Evolutionary conservation across 192 early-diverging fungal genomes (phyloP), one percentile per base, ranked within the genome.

Genomic region (Backusella westeae): DNA sequence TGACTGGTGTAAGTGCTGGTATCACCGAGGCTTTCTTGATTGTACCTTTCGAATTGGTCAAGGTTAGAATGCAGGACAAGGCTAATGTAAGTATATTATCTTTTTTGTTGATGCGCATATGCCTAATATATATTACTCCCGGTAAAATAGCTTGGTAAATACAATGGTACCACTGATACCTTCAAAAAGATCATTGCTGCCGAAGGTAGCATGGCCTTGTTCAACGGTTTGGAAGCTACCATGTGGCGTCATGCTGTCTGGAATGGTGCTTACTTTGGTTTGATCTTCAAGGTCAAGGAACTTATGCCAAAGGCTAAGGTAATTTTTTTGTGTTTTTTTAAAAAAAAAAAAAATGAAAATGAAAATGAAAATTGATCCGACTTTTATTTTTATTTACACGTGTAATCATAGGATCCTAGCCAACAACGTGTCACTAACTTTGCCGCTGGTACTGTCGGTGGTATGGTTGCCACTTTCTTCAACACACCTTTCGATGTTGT

Each of bases 211-310:
- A 75, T 91, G 72, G 97, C 94, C 14, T 90, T 99, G 82, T 95
- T 87, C 84, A 95, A 93, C 35, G 97, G 97, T 14, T 83, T 97
- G 53, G 97, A 99, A 82, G 93, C 96, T 34, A 99, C 97, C 7
- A 81, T 97, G 46, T 95, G 94, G 92, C 90, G 97, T 63, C 97
- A 99, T 78, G 96, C 93, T 42, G 80, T 91, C 71, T 99, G 97
- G 97, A 99, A 99, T 84, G 96, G 95, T 80, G 97, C 96, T 68
- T 98, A 96, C 89, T 98, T 98, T 90, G 95, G 95, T 69, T 89
- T 87, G 73, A 93, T 94, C 79, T 89, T 87, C 72, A 86, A 79
- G 46, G 88, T 97, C 72, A 92, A 90, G 72, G 85, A 81, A 59
- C 46, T 85, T 21, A 79, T 98, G 53, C 97, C 96, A 52, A 94